Evolutionary conservation across 768 basidiomycete species (phyloP).

Genomic region (Solioccasus polychromus): DNA sequence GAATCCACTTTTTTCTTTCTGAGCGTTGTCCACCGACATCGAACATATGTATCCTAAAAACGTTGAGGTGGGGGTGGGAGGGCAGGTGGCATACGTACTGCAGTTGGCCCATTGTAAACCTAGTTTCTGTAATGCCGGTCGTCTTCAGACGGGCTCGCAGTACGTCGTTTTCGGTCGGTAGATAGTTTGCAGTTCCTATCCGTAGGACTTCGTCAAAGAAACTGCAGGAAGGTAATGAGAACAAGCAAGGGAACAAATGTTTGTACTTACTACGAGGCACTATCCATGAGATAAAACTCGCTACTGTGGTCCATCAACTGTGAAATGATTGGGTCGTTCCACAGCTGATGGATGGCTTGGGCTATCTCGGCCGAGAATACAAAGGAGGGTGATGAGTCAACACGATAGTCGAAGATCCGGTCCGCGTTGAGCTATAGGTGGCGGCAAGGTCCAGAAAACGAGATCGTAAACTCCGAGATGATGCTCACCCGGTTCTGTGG

Average conservation of each 20-base stretch:
- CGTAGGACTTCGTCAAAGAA: constrained; percentile 86
- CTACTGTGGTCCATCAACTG: constrained; percentile 54
- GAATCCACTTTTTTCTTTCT: constrained; percentile 82
- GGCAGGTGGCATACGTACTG: constrained; percentile 38
- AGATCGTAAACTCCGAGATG: rapidly evolving
- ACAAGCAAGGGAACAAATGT: neutral
- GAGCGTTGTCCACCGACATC: constrained; percentile 80
- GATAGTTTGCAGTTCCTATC: constrained; percentile 77
- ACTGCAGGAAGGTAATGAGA: constrained; percentile 35
- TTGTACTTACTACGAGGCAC: constrained; percentile 75
- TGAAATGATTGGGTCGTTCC: constrained; percentile 63
- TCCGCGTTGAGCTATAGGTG: constrained; percentile 47
- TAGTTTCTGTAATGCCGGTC: constrained; percentile 87
- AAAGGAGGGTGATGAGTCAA: constrained; percentile 40
- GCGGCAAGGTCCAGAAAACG: neutral
- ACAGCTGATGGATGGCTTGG: constrained; percentile 62
- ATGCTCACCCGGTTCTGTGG: constrained; percentile 53
- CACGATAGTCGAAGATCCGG: constrained; percentile 57
- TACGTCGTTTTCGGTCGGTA: constrained; percentile 84
- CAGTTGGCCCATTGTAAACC: constrained; percentile 67
- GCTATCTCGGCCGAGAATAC: constrained; percentile 63
- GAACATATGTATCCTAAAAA: constrained; percentile 60
- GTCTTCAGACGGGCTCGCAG: constrained; percentile 87
- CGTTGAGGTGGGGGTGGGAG: neutral
- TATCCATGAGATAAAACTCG: constrained; percentile 94